Evolutionary conservation across 495 filamentous ascomycete species (phyloP).

Genomic region (Wilcoxina mikolae): DNA sequence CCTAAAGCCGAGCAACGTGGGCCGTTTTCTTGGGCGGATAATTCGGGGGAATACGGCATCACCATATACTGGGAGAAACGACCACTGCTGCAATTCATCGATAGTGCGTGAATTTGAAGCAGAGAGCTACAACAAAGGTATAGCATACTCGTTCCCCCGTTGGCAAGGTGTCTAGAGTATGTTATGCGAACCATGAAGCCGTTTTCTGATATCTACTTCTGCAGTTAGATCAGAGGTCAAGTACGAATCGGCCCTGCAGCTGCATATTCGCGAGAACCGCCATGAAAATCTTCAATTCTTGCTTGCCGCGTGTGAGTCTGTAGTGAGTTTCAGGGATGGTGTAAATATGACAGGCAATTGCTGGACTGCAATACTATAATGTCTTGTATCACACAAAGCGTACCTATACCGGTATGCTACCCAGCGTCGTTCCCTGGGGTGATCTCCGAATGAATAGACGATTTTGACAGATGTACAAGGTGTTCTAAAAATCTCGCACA

Average conservation of each 20-base stretch:
- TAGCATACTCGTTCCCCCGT: neutral
- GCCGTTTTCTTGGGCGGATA: too few relatives aligned
- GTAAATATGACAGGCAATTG: neutral
- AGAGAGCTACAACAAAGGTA: neutral
- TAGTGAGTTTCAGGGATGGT: neutral
- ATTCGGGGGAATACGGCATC: too few relatives aligned
- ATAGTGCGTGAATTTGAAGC: neutral
- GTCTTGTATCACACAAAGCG: neutral
- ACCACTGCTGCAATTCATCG: too few relatives aligned
- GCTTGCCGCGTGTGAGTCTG: neutral
- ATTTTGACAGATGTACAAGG: neutral
- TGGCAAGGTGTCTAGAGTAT: too few relatives aligned
- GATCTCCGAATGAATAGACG: neutral
- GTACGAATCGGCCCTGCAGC: neutral
- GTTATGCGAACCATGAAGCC: neutral
- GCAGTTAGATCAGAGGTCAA: too few relatives aligned
- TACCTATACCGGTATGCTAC: neutral
- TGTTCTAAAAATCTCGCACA: slow-evolving; percentile 1
- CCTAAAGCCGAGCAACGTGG: too few relatives aligned
- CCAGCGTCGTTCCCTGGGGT: neutral
- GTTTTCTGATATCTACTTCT: neutral
- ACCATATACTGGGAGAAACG: too few relatives aligned
- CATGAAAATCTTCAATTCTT: neutral
- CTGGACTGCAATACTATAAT: neutral
- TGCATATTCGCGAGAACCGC: slow-evolving; percentile 6